Evolutionary conservation across 371 early-diverging fungal genomes (phyloP).

Genomic region (Mortierella polycephala): DNA sequence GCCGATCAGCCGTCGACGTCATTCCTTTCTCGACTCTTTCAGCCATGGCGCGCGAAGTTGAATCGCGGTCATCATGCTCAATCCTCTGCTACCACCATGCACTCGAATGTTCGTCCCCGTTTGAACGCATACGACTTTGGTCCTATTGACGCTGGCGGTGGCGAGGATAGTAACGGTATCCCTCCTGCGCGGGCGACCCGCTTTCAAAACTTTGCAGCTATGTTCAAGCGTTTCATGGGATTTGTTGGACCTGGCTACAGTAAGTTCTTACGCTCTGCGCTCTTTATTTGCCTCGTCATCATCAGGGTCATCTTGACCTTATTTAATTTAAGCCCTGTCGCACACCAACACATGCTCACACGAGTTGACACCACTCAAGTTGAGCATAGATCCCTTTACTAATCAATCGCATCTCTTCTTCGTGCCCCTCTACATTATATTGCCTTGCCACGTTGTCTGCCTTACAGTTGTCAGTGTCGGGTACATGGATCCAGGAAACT

Average conservation of each 20-base stretch:
- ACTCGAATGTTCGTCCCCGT: too few species aligned
- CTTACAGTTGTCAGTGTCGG: slow-evolving; percentile 60
- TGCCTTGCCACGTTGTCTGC: background rate
- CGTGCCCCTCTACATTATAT: background rate
- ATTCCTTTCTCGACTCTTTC: slow-evolving; percentile 17
- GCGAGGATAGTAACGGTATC: slow-evolving; percentile 8
- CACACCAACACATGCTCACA: background rate
- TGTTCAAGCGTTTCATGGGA: slow-evolving; percentile 42
- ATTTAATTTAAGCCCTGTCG: too few species aligned
- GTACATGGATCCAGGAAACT: slow-evolving; percentile 82
- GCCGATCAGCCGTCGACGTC: slow-evolving; percentile 10
- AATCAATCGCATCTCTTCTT: background rate
- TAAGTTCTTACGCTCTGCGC: too few species aligned
- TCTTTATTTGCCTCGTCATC: too few species aligned
- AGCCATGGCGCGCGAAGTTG: slow-evolving; percentile 12
- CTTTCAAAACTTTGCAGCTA: slow-evolving; percentile 9
- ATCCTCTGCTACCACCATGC: background rate
- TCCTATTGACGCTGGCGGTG: slow-evolving; percentile 1
- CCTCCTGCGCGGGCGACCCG: slow-evolving; percentile 24
- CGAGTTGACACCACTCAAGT: too few species aligned
- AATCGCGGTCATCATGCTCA: background rate
- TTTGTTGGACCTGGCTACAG: slow-evolving; percentile 56
- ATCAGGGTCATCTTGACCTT: too few species aligned
- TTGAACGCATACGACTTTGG: too few species aligned
- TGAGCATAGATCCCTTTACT: too few species aligned